A percentile compares a stretch with the other conserved stretches of the same genome.
phyloP scores from a whole-genome alignment of 345 rosid genomes.

The Populus euphratica region DNA sequence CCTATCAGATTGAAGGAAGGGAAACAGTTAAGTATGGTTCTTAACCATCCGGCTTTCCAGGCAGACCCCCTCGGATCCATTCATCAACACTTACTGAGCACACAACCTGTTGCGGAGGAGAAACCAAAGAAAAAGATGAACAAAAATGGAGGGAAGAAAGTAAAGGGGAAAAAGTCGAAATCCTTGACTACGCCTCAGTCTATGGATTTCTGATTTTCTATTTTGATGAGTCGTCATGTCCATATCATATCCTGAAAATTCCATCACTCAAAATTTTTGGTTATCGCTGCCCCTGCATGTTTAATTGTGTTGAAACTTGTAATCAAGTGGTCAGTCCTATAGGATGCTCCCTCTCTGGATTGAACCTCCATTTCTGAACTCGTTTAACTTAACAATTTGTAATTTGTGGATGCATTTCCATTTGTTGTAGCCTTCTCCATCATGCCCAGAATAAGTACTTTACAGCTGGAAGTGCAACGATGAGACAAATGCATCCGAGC shows the following conservation, averaged over 20 bases:
- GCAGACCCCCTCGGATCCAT: slow-evolving; percentile 72
- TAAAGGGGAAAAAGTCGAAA: slow-evolving; percentile 36
- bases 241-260: background rate
- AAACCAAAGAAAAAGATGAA: slow-evolving; percentile 50
- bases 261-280: background rate
- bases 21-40: slow-evolving; percentile 54
- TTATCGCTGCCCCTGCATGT: background rate
- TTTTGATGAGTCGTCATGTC: background rate
- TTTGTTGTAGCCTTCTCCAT: background rate
- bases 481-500: background rate
- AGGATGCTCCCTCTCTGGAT: background rate
- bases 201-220: slow-evolving; percentile 39
- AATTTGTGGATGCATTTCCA: background rate
- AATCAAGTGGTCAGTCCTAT: background rate
- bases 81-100: slow-evolving; percentile 61
- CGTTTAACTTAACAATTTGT: background rate
- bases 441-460: background rate
- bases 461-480: background rate
- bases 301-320: background rate
- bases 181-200: slow-evolving; percentile 24
- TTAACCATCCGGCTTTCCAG: slow-evolving; percentile 61
- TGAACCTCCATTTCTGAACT: background rate
- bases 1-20: slow-evolving; percentile 59
- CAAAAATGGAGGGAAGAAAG: slow-evolving; percentile 52
- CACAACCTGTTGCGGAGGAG: slow-evolving; percentile 57